Conservation (phyloP, 164 flowering plant species). For the Tinospora cordifolia region DNA sequence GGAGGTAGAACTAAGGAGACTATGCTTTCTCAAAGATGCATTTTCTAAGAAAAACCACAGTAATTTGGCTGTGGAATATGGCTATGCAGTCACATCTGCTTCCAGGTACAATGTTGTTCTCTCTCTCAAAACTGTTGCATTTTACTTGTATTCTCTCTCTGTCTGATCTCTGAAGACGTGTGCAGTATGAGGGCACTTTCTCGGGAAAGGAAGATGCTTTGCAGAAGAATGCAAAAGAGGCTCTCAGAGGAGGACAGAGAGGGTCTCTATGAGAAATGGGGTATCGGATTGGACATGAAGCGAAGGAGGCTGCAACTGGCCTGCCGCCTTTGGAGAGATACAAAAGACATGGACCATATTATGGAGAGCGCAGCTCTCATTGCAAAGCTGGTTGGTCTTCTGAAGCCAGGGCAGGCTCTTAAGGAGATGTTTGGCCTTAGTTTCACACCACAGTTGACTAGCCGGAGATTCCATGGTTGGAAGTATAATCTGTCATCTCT, state of each 20-base stretch:
- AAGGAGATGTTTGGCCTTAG: constrained; percentile 96
- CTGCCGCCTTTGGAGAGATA: constrained; percentile 52
- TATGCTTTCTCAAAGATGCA: constrained; percentile 55
- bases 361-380: constrained; percentile 69
- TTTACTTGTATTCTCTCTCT: not conserved
- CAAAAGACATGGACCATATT: constrained; percentile 48
- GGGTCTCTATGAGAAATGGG: constrained; percentile 63
- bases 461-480: constrained; percentile 53
- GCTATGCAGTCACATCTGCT: constrained; percentile 29
- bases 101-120: constrained; percentile 44
- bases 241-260: constrained; percentile 55
- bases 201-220: constrained; percentile 64
- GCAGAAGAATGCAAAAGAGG: constrained; percentile 61
- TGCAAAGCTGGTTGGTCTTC: constrained; percentile 55
- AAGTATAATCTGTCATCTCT: constrained; percentile 34
- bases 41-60: constrained; percentile 28
- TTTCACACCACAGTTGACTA: constrained; percentile 45
- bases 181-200: constrained; percentile 55
- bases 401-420: constrained; percentile 51
- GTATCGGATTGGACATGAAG: constrained; percentile 53
- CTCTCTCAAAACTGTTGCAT: not conserved
- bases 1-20: constrained; percentile 83
- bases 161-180: not conserved
- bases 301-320: constrained; percentile 62
- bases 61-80: constrained; percentile 18